Conservation (phyloP, 306 rosid genomes). For the Carpinus viminea region DNA sequence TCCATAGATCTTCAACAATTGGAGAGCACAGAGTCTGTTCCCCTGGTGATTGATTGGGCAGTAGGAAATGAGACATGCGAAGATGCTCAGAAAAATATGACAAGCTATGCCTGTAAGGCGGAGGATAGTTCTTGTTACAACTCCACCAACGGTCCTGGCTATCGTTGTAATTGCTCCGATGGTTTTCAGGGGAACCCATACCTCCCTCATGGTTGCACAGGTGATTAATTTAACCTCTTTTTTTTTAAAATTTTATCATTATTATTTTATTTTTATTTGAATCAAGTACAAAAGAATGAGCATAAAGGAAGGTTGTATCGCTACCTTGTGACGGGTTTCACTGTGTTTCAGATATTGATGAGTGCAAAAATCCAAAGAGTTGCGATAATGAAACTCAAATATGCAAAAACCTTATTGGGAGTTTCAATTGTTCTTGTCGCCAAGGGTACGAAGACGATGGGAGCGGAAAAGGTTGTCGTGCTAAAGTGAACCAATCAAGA, state of each 20-base stretch:
- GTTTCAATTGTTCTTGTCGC: too few species aligned
- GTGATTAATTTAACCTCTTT: background rate
- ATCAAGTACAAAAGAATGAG: too few species aligned
- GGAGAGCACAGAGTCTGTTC: too few species aligned
- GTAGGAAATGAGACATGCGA: background rate
- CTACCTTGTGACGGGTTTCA: too few species aligned
- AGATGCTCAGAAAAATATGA: background rate
- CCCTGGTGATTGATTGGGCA: background rate
- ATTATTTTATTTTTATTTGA: too few species aligned
- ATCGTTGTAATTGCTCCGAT: background rate
- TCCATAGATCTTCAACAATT: too few species aligned
- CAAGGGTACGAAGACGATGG: too few species aligned
- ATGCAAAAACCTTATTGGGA: background rate
- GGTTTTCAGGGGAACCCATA: background rate
- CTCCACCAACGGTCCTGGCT: background rate
- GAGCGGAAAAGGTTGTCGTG: too few species aligned
- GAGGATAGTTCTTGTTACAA: too few species aligned
- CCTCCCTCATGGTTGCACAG: background rate
- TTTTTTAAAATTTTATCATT: too few species aligned
- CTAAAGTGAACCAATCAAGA: background rate
- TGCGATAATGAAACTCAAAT: background rate
- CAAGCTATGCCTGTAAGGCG: too few species aligned
- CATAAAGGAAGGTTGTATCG: too few species aligned
- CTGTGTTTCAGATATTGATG: background rate
- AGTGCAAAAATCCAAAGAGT: background rate